These are phyloP conservation scores for Eragrostis curvula DNA, from an alignment of 176 grass and related monocot species.

Conservation along the genomic window DNA sequence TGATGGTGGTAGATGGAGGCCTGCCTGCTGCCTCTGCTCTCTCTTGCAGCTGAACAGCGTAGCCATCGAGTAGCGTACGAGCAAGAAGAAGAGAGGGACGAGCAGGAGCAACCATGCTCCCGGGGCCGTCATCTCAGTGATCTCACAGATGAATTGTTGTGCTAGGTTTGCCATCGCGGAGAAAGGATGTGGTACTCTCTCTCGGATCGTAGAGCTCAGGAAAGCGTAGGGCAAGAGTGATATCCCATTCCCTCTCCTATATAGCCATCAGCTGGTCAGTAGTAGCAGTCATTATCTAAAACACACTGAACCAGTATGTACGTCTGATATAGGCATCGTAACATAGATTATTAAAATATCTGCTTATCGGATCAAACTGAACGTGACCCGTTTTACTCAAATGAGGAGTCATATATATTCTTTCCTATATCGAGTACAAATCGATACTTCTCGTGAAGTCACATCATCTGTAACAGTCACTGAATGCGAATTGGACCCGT, in stretches of 20 bases:
- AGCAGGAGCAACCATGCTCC: neutral
- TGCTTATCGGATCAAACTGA: too few species aligned
- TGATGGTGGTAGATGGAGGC: constrained; percentile 5
- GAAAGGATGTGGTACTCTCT: neutral
- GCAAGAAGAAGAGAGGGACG: neutral
- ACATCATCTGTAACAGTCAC: too few species aligned
- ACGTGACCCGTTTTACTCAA: too few species aligned
- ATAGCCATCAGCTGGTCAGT: too few species aligned
- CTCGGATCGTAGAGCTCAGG: neutral
- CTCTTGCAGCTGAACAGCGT: neutral
- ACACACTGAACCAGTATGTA: too few species aligned
- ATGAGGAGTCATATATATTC: too few species aligned
- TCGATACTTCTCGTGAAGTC: too few species aligned
- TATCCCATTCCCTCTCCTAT: neutral
- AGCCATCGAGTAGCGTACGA: neutral
- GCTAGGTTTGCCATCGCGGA: neutral
- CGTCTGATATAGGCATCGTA: too few species aligned
- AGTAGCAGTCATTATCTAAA: too few species aligned
- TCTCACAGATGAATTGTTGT: neutral
- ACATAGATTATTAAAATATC: too few species aligned
- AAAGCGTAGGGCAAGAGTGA: neutral
- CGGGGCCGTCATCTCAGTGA: neutral
- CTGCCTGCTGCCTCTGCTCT: neutral
- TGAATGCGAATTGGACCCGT: too few species aligned
- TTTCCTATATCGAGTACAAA: too few species aligned